Base-by-base conservation (phyloP, 768 basidiomycete genomes). In the Boletus rex-veris region DNA sequence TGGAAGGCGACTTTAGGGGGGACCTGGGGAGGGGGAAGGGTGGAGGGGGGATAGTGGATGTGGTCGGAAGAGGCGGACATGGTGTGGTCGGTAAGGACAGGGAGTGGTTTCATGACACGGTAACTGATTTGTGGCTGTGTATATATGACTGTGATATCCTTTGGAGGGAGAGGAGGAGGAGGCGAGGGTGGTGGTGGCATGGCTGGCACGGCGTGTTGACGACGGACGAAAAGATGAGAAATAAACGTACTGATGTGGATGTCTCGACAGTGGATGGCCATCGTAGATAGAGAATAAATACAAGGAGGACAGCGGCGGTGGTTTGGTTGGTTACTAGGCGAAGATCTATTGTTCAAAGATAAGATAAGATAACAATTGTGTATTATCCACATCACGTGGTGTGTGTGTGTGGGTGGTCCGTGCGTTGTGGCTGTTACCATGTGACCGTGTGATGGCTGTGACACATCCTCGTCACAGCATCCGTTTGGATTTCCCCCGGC, bases 401-500 rank as follows among this genome's bases (percentile, higher is more conserved):
- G 21, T 24, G 21, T 24, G 21, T 12, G 5, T 15, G n/a, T 8
- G 14, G 9, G 0, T 69, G 68, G 68, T 70, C 68, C 63, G 68
- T 69, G 68, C 68, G 18, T 5, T 11, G 55, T 62, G 59, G 59
- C 64, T 62, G 55, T 58, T 45, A 30, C 50, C 45, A 57, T 65
- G 64, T 54, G 63, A 53, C 50, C 19, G 41, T 64, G 60, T 66
- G 57, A 67, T 48, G 55, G 54, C 56, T 62, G 62, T 66, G 66
- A 64, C 67, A 62, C 57, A 33, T 6, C 59, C 36, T 53, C 55
- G 69, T 68, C 61, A 70, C 67, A 63, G 61, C 56, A 57, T 65
- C 54, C 21, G 66, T 59, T 54, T 67, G 61, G 64, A 66, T 65
- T 66, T 65, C 65, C 65, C 65, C 68, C 68, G 68, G 68, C 67